phyloP scores from a whole-genome alignment of 805 yeast species.

The Starmerella sp. region DNA sequence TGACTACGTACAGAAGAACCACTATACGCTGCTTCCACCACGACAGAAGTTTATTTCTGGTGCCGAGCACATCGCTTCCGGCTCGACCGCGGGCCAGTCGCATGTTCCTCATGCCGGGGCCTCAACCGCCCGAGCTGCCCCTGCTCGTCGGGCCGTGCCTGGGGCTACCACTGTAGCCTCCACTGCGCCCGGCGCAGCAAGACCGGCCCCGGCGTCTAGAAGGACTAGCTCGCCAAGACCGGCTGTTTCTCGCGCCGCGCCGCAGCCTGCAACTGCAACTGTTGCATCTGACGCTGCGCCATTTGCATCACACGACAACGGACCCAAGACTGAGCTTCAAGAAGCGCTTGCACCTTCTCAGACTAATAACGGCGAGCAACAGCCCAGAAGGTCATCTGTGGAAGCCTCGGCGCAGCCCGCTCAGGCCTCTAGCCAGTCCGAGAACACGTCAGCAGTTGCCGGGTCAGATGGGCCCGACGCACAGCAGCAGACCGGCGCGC shows the following conservation, averaged over 20 bases:
- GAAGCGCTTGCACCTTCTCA: background rate
- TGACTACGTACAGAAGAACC: conserved; percentile 59
- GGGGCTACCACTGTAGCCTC: background rate
- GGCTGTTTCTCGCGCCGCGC: background rate
- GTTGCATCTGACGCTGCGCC: background rate
- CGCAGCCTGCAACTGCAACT: background rate
- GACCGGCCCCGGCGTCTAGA: background rate
- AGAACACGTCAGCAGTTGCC: background rate
- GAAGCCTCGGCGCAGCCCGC: background rate
- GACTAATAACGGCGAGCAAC: background rate
- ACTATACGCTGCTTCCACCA: conserved; percentile 19
- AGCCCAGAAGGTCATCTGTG: background rate
- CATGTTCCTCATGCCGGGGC: background rate
- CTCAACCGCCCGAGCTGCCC: background rate
- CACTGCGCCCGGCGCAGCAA: background rate
- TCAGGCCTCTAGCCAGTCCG: background rate
- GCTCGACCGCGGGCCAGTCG: background rate
- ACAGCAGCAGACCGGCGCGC: background rate
- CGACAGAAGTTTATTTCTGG: background rate
- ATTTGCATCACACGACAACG: background rate
- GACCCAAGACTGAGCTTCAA: background rate
- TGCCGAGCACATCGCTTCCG: background rate
- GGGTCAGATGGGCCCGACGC: background rate
- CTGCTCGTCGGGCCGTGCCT: background rate
- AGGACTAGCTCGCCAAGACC: background rate